Evolutionary conservation across 345 rosid genomes (phyloP), one percentile per base, ranked within the genome.

Genomic region (Lumnitzera racemosa): DNA sequence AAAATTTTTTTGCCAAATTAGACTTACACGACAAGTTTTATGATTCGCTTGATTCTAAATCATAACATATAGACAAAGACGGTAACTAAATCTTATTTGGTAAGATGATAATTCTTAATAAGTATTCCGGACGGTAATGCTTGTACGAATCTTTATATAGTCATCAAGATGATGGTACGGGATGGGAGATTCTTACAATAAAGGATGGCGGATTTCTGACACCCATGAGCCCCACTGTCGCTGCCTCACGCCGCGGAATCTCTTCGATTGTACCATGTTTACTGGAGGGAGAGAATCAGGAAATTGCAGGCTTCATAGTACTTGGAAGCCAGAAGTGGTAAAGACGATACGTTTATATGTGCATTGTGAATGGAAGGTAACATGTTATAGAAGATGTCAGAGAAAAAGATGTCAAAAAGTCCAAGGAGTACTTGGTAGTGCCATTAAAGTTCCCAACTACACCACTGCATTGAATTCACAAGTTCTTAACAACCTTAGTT

Each of bases 161-260:
- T 20, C 1, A 20, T 20, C 20, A 3, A 50, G 23, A 15, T n/a
- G 3, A 13, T 50, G 23, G n/a, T 17, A 50, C 53, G 16, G 5
- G 3, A 23, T 13, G 9, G 29, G 1, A 10, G 47, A 25, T 5
- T 2, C 14, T 2, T 62, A 62, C 66, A 62, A 51, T 5, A 62
- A 27, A 41, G 66, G 66, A 24, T 62, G 66, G 41, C 66, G 66
- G 24, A 62, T 62, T 51, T 62, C 66, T 46, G 66, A 55, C 27
- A 62, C 66, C 66, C 66, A 62, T 11, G 66, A 62, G 52, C 66
- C 66, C 66, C 66, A 62, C 17, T 55, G 54, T 8, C 66, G 66
- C 47, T 62, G 66, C 23, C 66, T 57, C 43, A 62, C 66, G 15
- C 66, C 66, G 17, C 66, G 46, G 58, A 53, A 62, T 51, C 54